Evolutionary conservation across 108 stramenopile species (phyloP), one percentile per base, ranked within the genome.

Genomic region (Skeletonema tropicum): DNA sequence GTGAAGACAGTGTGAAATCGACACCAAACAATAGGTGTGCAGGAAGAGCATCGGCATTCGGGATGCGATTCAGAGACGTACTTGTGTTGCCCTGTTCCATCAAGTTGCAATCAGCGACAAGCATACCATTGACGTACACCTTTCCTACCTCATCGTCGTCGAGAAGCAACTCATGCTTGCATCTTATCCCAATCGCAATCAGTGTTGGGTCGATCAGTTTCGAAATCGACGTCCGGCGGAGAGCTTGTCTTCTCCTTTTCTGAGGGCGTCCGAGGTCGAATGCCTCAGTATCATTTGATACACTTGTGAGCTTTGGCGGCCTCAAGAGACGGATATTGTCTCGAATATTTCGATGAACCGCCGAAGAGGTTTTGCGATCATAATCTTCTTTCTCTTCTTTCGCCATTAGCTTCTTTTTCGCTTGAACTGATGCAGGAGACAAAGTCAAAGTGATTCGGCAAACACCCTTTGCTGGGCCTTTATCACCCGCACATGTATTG

Each of bases 11-110:
- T 10, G 90, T 75, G 52, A 83, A 75, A 68, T 94, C 89, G 73
- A 94, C 83, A 9, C 92, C 92, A 79, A 94, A 94, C 31, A 94
- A 60, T 3, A 90, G 86, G 48, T 86, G 85, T 5, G 71, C 74
- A 71, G 82, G 78, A 9, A 87, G 71, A 30, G 65, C 52, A 86
- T 57, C 87, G 74, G 69, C 81, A 66, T 65, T 77, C 45, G 30
- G 76, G 39, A 71, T 88, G 77, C 63, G 72, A 71, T 80, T 64
- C 83, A 25, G 42, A 30, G n/a, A 1, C 29, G 21, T 10, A 26
- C 17, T 65, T 19, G 59, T 39, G 29, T 13, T 17, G 5, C 35
- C 65, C 2, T 30, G 61, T 14, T 35, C 33, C 19, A 73, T 61
- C 45, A 41, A 49, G 9, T 73, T 74, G 26, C 79, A 80, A 57